phyloP scores from a whole-genome alignment of 2,329 filamentous ascomycete species.

The Aspergillus hortae region DNA sequence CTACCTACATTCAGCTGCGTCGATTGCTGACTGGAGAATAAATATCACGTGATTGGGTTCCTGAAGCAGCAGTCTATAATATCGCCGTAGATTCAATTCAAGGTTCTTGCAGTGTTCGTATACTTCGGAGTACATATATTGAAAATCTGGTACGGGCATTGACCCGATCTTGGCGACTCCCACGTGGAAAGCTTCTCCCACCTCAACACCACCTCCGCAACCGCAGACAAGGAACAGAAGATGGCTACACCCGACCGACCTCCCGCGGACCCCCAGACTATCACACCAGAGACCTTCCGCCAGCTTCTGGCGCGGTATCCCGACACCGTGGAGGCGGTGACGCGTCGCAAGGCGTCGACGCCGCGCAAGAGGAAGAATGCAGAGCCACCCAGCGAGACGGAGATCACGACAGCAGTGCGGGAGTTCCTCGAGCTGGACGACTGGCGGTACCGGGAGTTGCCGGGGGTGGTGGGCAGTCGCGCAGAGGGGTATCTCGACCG shows the following conservation, averaged over 20 bases:
- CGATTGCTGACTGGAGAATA: too few species aligned
- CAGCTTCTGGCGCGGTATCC: conserved; percentile 25
- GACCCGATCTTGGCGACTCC: too few species aligned
- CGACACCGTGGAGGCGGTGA: conserved; percentile 21
- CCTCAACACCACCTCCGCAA: background rate
- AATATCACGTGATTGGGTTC: too few species aligned
- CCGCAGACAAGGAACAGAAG: background rate
- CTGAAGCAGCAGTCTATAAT: too few species aligned
- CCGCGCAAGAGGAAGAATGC: background rate
- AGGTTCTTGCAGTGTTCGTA: too few species aligned
- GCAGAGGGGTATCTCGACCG: conserved; percentile 23
- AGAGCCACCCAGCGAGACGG: background rate
- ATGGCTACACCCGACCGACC: background rate
- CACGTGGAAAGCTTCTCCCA: background rate
- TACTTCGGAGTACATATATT: too few species aligned
- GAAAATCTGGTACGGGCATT: too few species aligned
- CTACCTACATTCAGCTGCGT: too few species aligned
- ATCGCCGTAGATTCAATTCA: too few species aligned
- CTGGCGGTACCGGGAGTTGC: conserved; percentile 38
- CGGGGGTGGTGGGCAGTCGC: conserved; percentile 12
- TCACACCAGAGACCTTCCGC: conserved; percentile 24
- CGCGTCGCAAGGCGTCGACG: conserved; percentile 19
- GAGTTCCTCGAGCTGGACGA: conserved; percentile 31
- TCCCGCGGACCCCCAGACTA: conserved; percentile 20
- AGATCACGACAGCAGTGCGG: background rate